phyloP scores from a whole-genome alignment of 805 yeast species.

The Gaillardinia entomophila region DNA sequence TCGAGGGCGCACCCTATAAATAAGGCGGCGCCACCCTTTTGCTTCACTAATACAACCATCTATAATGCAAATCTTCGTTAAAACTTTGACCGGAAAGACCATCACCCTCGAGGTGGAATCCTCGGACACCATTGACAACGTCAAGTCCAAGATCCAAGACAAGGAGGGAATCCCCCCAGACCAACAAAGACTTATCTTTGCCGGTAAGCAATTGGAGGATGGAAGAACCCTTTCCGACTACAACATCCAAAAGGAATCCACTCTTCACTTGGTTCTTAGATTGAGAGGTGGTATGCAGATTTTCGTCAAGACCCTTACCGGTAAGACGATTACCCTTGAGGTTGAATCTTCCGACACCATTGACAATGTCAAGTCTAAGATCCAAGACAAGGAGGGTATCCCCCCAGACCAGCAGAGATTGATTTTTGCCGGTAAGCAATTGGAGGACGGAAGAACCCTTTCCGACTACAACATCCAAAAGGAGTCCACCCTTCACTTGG shows the following conservation, averaged over 20 bases:
- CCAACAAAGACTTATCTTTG: constrained; percentile 3
- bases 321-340: constrained; percentile 78
- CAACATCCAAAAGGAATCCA: constrained; percentile 18
- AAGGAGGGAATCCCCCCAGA: constrained; percentile 13
- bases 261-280: constrained; percentile 81
- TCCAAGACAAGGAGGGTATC: constrained; percentile 39
- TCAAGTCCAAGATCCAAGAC: constrained; percentile 8
- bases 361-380: constrained; percentile 68
- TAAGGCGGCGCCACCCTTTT: constrained; percentile 15
- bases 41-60: constrained; percentile 2
- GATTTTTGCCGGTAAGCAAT: constrained; percentile 43
- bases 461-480: constrained; percentile 40
- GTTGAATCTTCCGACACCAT: constrained; percentile 97
- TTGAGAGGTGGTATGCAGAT: constrained; percentile 73
- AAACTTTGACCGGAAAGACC: constrained; percentile 20
- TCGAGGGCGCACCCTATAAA: constrained; percentile 5
- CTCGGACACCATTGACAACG: constrained; percentile 5
- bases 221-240: constrained; percentile 5
- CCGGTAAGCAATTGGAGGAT: constrained; percentile 5
- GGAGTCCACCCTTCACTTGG: constrained; percentile 36
- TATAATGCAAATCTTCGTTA: constrained; percentile 2
- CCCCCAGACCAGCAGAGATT: constrained; percentile 43
- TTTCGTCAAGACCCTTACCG: constrained; percentile 48
- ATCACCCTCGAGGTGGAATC: constrained; percentile 9
- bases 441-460: constrained; percentile 35